A percentile compares a stretch with the other conserved stretches of the same genome.
These are phyloP conservation scores for Aegilops umbellulata DNA, from an alignment of 176 grass and related monocot genomes.

Conservation along the genomic window DNA sequence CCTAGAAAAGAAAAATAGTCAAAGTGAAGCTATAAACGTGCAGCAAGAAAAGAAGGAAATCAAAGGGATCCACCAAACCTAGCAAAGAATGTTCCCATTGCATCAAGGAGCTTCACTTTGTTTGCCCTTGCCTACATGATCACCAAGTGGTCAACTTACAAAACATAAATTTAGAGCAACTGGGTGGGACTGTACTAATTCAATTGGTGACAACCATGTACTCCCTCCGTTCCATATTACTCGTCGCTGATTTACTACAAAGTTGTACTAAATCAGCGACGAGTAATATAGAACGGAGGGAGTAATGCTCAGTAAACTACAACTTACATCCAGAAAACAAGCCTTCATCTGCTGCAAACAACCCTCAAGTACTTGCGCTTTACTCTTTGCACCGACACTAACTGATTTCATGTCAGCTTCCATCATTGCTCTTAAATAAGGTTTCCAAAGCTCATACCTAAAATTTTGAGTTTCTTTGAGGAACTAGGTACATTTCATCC, in stretches of 20 bases:
- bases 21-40: conserved; percentile 13
- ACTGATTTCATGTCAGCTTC: conserved; percentile 98
- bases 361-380: conserved; percentile 73
- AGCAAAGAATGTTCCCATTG: conserved; percentile 89
- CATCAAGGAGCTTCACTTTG: conserved; percentile 84
- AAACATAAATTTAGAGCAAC: conserved; percentile 11
- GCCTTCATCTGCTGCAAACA: conserved; percentile 98
- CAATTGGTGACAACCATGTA: not conserved
- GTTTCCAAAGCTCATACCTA: conserved; percentile 99
- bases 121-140: conserved; percentile 65
- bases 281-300: too few species aligned
- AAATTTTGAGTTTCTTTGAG: conserved; percentile 16
- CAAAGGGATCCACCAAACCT: conserved; percentile 46
- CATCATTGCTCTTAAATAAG: conserved; percentile 96
- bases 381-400: conserved; percentile 88
- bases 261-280: too few species aligned
- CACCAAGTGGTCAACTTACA: conserved; percentile 8
- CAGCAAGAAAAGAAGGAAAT: conserved; percentile 25
- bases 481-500: not conserved
- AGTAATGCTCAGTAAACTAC: conserved; percentile 10
- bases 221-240: too few species aligned
- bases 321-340: conserved; percentile 96
- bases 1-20: conserved; percentile 37
- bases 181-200: not conserved
- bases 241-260: too few species aligned